Conservation (phyloP, 2,329 filamentous ascomycete genomes). For the Dactylonectria macrodidyma region DNA sequence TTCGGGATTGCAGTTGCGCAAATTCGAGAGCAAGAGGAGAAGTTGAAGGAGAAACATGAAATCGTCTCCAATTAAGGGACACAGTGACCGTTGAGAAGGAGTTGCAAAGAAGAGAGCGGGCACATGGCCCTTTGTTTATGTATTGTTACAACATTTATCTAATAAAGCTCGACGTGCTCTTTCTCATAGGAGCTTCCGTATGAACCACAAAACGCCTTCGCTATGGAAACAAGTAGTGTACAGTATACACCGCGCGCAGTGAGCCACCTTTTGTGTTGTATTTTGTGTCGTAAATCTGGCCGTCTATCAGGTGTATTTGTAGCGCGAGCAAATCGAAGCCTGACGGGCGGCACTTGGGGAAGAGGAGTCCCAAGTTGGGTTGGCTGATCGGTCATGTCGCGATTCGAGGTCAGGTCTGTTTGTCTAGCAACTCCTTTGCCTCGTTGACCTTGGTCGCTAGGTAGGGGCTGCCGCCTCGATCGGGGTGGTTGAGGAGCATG, state of each 20-base stretch:
- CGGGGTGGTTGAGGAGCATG: constrained; percentile 98
- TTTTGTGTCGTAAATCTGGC: constrained; percentile 29
- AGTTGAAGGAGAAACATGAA: constrained; percentile 26
- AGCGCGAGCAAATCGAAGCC: constrained; percentile 7
- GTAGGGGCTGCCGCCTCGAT: constrained; percentile 96
- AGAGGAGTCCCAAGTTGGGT: constrained; percentile 14
- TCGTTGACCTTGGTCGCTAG: constrained; percentile 98
- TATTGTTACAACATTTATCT: constrained; percentile 44
- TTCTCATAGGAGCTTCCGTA: constrained; percentile 39
- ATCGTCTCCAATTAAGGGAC: background rate
- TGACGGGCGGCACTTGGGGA: constrained; percentile 18
- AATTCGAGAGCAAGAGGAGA: constrained; percentile 39
- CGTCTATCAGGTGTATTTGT: constrained; percentile 32
- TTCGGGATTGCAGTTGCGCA: constrained; percentile 61
- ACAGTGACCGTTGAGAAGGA: background rate
- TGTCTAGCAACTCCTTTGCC: constrained; percentile 96
- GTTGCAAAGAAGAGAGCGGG: constrained; percentile 45
- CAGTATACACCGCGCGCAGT: constrained; percentile 49
- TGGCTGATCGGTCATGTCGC: constrained; percentile 27
- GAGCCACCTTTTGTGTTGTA: constrained; percentile 29
- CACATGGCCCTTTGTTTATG: constrained; percentile 35
- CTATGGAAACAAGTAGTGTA: constrained; percentile 61
- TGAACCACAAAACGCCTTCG: constrained; percentile 59
- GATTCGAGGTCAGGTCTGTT: constrained; percentile 56
- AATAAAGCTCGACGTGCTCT: constrained; percentile 38